Base-by-base conservation (phyloP, 1,139 yeast genomes). In the Tardiomyces depauwii region DNA sequence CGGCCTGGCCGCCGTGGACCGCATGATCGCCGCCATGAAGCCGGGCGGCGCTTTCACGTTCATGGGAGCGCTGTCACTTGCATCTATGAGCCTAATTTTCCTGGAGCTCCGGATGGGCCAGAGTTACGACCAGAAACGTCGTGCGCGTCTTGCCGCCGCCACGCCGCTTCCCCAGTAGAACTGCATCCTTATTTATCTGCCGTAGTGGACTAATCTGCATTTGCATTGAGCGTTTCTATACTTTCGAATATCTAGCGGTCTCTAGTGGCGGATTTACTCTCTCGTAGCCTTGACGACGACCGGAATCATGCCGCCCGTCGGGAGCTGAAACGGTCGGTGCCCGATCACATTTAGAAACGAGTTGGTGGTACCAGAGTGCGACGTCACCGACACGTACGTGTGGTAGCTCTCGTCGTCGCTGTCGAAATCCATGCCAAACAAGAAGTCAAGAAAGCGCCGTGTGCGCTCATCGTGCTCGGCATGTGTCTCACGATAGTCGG, bases 221-320 rank as follows among this genome's bases (percentile, higher is more conserved):
- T n/a, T 30, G 5, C 11, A 30, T 30, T 10, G 5, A 4, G 25
- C 25, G 7, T 21, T 21, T 21, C 4, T 21, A 21, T 21, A 21
- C 7, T 7, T 21, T n/a, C n/a, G n/a, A n/a, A n/a, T n/a, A n/a
- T n/a, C n/a, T n/a, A n/a, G n/a, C n/a, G n/a, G n/a, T n/a, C n/a
- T n/a, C n/a, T n/a, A n/a, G n/a, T n/a, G n/a, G n/a, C n/a, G n/a
- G n/a, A n/a, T n/a, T n/a, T n/a, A n/a, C n/a, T n/a, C n/a, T 50
- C 66, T 57, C 12, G 64, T 63, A 6, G 62, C 79, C 52, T 70
- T 73, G 13, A 79, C 72, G 12, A 78, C 72, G 18, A 78, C 68
- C 1, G 85, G 85, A 23, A 80, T 71, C 78, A 80, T 76, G 4
- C 83, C 85, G 0, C 85, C 86, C 0, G 85, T 77, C 13, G 77